Evolutionary conservation across 306 rosid species (phyloP), one percentile per base, ranked within the genome.

Genomic region (Comarum palustre): DNA sequence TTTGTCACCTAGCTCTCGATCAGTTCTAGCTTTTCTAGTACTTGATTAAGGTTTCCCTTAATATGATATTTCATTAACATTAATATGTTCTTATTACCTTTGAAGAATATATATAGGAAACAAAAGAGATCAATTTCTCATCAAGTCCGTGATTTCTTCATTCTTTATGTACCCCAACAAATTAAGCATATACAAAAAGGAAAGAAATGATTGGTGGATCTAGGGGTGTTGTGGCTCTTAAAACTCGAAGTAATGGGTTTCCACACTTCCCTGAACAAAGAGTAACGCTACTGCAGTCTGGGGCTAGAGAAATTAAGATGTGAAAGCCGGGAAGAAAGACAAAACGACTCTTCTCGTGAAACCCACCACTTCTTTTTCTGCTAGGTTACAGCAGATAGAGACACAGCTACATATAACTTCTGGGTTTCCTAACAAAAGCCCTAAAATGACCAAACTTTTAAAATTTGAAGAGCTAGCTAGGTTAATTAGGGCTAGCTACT

Each of bases 331-430:
- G 20, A 60, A 5, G 41, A 8, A 16, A 60, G 65, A 59, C 65
- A 29, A 29, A 60, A 60, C 41, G 12, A 55, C 59, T 32, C 58
- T 67, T 57, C 79, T 75, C 31, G 79, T 42, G 48, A 67, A 57
- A 8, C 68, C 25, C 68, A 9, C 68, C 47, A n/a, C 34, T 52
- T 19, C 17, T 76, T 60, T 68, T 48, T 32, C 48, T 61, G 22
- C 32, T 17, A 50, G 41, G 14, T 24, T 57, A 20, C 45, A 36
- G 71, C 25, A 34, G 45, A 62, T 19, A 62, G 67, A 7, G 45
- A 24, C 42, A 60, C 38, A 76, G 51, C 11, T 59, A 46, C 51
- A 24, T 34, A 69, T 24, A 34, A 36, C 50, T 60, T 60, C 41
- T 31, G 41, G 66, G 38, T 29, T 32, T 60, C 22, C 12, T 31